These are phyloP conservation scores for Massariosphaeria phaeospora DNA, from an alignment of 495 filamentous ascomycete species.

Conservation along the genomic window DNA sequence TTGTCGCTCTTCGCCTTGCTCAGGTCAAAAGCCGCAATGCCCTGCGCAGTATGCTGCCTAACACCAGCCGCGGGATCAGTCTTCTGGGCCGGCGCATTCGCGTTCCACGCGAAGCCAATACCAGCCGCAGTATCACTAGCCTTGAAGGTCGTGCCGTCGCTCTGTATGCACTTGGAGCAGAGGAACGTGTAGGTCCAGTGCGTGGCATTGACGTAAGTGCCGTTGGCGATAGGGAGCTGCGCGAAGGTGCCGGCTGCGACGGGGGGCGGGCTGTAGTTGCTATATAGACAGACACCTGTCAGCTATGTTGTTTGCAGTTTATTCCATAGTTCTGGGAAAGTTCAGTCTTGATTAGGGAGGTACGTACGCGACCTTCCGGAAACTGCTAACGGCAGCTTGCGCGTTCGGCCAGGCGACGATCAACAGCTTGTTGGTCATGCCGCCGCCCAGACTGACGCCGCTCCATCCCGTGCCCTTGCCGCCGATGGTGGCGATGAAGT, in stretches of 20 bases:
- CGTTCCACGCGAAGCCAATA: constrained; percentile 20
- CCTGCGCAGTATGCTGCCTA: constrained; percentile 15
- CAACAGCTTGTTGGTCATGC: constrained; percentile 27
- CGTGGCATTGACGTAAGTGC: constrained; percentile 32
- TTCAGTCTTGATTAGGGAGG: neutral
- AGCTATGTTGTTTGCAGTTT: neutral
- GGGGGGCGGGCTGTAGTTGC: constrained; percentile 24
- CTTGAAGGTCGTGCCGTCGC: constrained; percentile 23
- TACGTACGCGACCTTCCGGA: constrained; percentile 26
- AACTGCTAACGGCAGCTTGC: constrained; percentile 12
- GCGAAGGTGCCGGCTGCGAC: constrained; percentile 28
- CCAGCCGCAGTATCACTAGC: neutral
- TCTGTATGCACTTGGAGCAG: constrained; percentile 21
- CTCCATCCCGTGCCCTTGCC: constrained; percentile 30
- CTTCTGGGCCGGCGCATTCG: constrained; percentile 15
- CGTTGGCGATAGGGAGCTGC: constrained; percentile 25
- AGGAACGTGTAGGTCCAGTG: constrained; percentile 34
- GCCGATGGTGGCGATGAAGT: constrained; percentile 28
- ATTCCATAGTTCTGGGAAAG: neutral
- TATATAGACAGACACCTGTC: too few relatives aligned
- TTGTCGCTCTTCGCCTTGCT: constrained; percentile 8
- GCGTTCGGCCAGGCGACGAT: constrained; percentile 30
- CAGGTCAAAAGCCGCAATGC: constrained; percentile 4
- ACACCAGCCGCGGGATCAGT: neutral
- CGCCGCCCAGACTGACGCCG: constrained; percentile 22